Percentiles rank a stretch among this genome's conserved stretches.
Conservation (phyloP, 2,329 filamentous ascomycete genomes). For the Claviceps purpurea region DNA sequence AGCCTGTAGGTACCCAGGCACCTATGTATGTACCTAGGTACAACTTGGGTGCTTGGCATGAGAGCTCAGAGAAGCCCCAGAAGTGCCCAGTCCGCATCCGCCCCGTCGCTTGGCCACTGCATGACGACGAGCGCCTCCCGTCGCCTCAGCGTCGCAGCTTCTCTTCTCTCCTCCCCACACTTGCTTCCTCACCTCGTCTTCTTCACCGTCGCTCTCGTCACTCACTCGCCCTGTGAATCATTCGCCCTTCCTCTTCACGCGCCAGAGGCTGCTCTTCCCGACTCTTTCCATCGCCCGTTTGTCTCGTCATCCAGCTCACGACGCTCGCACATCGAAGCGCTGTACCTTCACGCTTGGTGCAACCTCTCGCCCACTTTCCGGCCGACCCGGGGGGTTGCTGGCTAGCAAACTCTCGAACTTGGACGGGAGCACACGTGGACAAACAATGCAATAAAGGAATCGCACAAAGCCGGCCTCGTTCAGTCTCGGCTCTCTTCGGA, state of each 20-base stretch:
- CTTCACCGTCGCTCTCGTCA: background rate
- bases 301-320: background rate
- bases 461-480: background rate
- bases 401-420: background rate
- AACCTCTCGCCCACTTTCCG: background rate
- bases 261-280: background rate
- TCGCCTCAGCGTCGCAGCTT: background rate
- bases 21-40: no score
- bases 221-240: background rate
- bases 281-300: background rate
- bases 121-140: background rate
- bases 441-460: background rate
- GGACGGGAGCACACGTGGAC: background rate
- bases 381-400: background rate
- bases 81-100: no score
- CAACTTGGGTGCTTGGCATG: no score
- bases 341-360: background rate
- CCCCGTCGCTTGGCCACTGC: no score
- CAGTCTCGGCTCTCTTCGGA: background rate
- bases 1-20: no score
- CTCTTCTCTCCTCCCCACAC: background rate
- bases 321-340: background rate
- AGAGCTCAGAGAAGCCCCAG: no score
- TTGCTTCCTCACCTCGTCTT: background rate
- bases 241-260: background rate